phyloP scores from a whole-genome alignment of 768 basidiomycete species.

The Mycena indigotica region DNA sequence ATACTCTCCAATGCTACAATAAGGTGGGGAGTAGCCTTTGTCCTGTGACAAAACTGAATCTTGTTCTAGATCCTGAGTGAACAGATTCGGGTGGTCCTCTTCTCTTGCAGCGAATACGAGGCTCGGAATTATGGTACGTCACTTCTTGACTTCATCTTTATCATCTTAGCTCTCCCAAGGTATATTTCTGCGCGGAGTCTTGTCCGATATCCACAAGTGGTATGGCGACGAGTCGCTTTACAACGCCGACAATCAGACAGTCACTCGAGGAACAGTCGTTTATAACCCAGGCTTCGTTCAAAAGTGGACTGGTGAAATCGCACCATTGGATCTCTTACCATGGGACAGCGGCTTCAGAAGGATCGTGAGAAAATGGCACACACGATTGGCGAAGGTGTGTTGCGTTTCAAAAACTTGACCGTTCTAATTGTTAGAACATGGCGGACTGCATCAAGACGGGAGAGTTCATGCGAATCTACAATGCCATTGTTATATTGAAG shows the following conservation, averaged over 20 bases:
- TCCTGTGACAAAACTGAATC: constrained; percentile 4
- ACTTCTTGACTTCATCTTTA: not conserved
- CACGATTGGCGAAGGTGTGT: constrained; percentile 66
- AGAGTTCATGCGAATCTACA: constrained; percentile 98
- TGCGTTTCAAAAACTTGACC: not conserved
- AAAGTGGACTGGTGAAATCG: constrained; percentile 48
- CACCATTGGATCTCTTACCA: constrained; percentile 56
- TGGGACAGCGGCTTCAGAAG: constrained; percentile 68
- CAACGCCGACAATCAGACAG: constrained; percentile 68
- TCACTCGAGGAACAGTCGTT: constrained; percentile 59
- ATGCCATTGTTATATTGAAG: constrained; percentile 91
- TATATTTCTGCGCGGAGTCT: constrained; percentile 80
- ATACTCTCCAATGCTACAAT: constrained; percentile 83
- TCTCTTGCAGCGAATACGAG: constrained; percentile 95
- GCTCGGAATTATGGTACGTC: constrained; percentile 86
- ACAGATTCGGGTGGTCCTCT: constrained; percentile 80
- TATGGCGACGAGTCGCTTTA: constrained; percentile 73
- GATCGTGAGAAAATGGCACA: constrained; percentile 83
- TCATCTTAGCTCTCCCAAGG: constrained; percentile 45
- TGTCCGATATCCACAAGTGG: constrained; percentile 82
- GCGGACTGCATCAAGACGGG: constrained; percentile 76
- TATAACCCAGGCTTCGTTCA: constrained; percentile 73
- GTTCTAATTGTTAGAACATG: not conserved
- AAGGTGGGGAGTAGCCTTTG: constrained; percentile 48
- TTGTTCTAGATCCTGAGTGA: constrained; percentile 75